Evolutionary conservation across 305 asterid species (phyloP), one percentile per base, ranked within the genome.

Genomic region (Fraxinus angustifolia): DNA sequence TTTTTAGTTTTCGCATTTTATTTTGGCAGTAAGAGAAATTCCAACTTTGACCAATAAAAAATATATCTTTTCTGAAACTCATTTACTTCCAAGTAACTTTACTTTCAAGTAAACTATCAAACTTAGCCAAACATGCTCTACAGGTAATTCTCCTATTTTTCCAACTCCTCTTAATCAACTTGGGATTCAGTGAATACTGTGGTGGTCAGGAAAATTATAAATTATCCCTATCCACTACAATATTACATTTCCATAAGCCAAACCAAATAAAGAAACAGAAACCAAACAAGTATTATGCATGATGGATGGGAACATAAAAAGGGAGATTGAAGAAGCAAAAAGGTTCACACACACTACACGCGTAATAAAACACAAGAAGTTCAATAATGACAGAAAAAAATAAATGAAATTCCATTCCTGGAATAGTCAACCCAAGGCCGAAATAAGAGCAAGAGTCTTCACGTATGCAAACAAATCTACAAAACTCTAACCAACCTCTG

Each of bases 401-500:
- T 60, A 60, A 60, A 60, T 8, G 16, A 23, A 60, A 53, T 6
- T 60, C 16, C 5, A 0, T 60, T 7, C 10, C 71, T 21, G 14
- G 71, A 60, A 60, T 8, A 21, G 12, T 60, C 4, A 60, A 48
- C 60, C 60, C 17, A 60, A 40, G 21, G 60, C 2, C 7, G 60
- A n/a, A 48, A 16, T 48, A 48, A 48, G 60, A 14, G 60, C 19
- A 48, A 3, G 6, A 14, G 58, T 48, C 60, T 48, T 48, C 60
- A 48, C 0, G 8, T 48, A 16, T 4, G 19, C 19, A 48, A 74
- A 74, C 11, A 19, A 50, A 40, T 10, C 16, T 6, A 26, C 21
- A 8, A 68, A 34, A n/a, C 71, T 33, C 45, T 71, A 79, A 56
- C 87, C 80, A 82, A 93, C 99, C 98, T 96, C 88, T 65, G 92